These are phyloP conservation scores for Eucalyptus cloeziana DNA, from an alignment of 345 rosid species.

Conservation along the genomic window DNA sequence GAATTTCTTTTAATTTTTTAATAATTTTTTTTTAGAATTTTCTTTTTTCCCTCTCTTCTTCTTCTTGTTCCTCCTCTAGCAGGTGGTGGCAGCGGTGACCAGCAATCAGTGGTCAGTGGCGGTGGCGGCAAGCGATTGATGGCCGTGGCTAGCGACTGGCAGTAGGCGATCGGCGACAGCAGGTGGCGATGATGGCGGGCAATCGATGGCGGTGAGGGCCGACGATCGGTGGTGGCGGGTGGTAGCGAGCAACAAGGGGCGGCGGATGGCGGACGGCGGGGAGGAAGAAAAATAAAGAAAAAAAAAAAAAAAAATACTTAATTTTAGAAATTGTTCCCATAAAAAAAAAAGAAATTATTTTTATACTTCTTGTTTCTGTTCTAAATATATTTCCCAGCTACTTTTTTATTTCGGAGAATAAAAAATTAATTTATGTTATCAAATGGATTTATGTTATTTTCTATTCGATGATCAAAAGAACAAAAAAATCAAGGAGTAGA, in stretches of 20 bases:
- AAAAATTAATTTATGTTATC: too few species aligned
- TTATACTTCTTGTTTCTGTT: rapidly evolving
- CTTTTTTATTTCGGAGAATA: rapidly evolving
- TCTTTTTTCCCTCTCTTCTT: too few species aligned
- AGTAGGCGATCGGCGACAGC: rapidly evolving
- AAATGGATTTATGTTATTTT: too few species aligned
- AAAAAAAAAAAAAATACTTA: too few species aligned
- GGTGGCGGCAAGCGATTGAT: rapidly evolving
- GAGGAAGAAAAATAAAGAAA: rapidly evolving
- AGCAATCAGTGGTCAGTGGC: rapidly evolving
- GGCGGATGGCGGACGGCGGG: rapidly evolving
- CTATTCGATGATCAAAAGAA: too few species aligned
- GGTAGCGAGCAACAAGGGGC: too few species aligned
- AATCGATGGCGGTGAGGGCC: rapidly evolving
- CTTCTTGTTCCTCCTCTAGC: too few species aligned
- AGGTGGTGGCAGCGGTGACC: rapidly evolving
- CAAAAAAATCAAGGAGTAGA: too few species aligned
- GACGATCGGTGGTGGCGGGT: rapidly evolving
- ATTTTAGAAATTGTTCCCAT: too few species aligned
- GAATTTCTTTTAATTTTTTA: too few species aligned
- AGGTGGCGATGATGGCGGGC: rapidly evolving
- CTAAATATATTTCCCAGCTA: rapidly evolving
- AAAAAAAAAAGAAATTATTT: too few species aligned
- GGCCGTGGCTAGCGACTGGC: rapidly evolving
- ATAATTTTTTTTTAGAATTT: too few species aligned